Conservation (phyloP, 345 rosid species). For the Leavenworthia alabamica region DNA sequence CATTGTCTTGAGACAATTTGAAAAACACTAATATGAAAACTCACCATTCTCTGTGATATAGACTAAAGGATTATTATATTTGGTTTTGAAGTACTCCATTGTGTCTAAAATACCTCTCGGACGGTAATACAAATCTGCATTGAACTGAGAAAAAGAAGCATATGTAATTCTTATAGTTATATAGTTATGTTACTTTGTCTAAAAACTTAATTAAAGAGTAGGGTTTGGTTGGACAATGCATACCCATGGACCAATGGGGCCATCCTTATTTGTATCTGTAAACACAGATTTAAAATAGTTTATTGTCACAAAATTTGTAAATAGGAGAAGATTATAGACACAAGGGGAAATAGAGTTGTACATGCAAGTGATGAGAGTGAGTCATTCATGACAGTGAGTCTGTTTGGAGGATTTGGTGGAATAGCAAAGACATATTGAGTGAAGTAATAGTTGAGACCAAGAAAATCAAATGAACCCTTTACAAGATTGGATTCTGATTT, state of each 20-base stretch:
- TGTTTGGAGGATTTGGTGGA: not conserved
- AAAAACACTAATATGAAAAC: not conserved
- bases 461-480: constrained; percentile 18
- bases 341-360: not conserved
- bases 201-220: not conserved
- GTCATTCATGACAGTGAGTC: not conserved
- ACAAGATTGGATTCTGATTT: not conserved
- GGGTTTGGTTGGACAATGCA: not conserved
- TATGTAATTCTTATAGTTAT: not conserved
- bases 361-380: not conserved
- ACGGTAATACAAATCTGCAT: not conserved
- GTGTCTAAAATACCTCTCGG: constrained; percentile 14
- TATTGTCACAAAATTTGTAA: not conserved
- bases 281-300: not conserved
- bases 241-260: constrained; percentile 17
- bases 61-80: not conserved
- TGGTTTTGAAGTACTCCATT: not conserved
- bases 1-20: not conserved
- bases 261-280: not conserved
- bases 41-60: constrained; percentile 23
- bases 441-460: constrained; percentile 24
- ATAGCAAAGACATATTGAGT: not conserved
- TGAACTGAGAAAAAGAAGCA: constrained; percentile 12
- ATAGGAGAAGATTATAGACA: too few species aligned
- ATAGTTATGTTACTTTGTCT: not conserved